Evolutionary conservation across 1,284 basidiomycete species (phyloP), one percentile per base, ranked within the genome.

Genomic region (Ceratobasidium sp.): DNA sequence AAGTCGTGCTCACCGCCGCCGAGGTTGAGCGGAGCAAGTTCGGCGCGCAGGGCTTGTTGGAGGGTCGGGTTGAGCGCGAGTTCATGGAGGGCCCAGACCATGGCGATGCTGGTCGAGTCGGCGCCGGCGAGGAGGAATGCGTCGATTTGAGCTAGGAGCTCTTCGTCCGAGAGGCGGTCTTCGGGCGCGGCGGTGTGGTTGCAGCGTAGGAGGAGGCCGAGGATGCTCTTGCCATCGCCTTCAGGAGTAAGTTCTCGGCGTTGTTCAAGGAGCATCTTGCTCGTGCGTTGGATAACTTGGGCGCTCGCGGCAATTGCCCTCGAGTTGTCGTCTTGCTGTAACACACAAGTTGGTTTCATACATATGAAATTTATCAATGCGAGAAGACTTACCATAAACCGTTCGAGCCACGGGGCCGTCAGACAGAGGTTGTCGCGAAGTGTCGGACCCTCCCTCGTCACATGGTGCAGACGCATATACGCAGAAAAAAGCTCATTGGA

Each of bases 141-240:
- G 8, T 91, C 90, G 79, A 95, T 93, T 83, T 95, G 93, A 78
- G 89, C 92, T 35, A 92, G 85, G 2, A 93, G 89, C 81, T 95
- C 93, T 18, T 87, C 85, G 59, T 90, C 88, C 8, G 89, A 88
- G 86, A 95, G 88, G 30, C 86, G 86, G 82, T 93, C 89, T 0
- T 86, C 85, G 0, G 87, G 83, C 5, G 85, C 84, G 12, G 87
- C 83, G 71, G 23, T 30, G 57, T 46, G 12, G 54, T 52, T 66
- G 66, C 38, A 48, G 50, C 54, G 55, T 16, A 65, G 60, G 33
- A 69, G 64, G 62, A 68, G 50, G 54, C 62, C 64, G 8, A 62
- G 62, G 54, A 65, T 30, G 65, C 69, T 44, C 38, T 75, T 75
- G 59, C 60, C 41, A 35, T 75, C 71, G 18, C 71, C 71, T 33